These are phyloP conservation scores for Excoecaria cochinchinensis DNA, from an alignment of 345 rosid species.

Conservation along the genomic window DNA sequence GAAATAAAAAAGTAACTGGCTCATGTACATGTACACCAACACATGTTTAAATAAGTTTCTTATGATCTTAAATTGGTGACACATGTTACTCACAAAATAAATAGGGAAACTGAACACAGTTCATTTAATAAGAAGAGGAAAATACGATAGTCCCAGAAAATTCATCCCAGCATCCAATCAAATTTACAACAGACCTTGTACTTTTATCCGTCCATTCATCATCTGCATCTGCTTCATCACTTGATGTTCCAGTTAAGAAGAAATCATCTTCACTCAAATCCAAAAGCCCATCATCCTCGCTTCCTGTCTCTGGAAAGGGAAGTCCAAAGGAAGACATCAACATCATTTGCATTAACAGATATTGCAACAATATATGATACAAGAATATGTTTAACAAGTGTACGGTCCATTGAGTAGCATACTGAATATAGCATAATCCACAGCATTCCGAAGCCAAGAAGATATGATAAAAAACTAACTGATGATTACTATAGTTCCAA, in stretches of 20 bases:
- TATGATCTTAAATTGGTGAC: background rate
- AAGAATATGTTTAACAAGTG: constrained; percentile 1
- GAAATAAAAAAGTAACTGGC: background rate
- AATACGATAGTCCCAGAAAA: background rate
- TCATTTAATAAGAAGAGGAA: background rate
- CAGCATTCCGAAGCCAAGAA: background rate
- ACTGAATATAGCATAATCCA: background rate
- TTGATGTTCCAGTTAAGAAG: constrained; percentile 83
- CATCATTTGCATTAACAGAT: background rate
- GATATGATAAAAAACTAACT: too few relatives aligned
- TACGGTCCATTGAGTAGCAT: background rate
- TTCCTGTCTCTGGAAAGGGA: constrained; percentile 79
- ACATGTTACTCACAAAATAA: background rate
- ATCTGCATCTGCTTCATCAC: constrained; percentile 98
- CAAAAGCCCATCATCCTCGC: constrained; percentile 95
- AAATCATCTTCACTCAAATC: constrained; percentile 97
- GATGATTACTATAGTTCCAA: background rate
- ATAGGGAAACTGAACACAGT: background rate
- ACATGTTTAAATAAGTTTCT: background rate
- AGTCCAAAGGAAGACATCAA: constrained; percentile 14
- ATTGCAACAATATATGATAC: constrained; percentile 5
- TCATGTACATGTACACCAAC: background rate
- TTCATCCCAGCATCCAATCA: background rate
- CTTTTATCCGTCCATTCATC: constrained; percentile 98
- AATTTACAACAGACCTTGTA: constrained; percentile 53